Evolutionary conservation across 1,139 yeast genomes (phyloP).

Genomic region (Blastobotrys malaysiensis): DNA sequence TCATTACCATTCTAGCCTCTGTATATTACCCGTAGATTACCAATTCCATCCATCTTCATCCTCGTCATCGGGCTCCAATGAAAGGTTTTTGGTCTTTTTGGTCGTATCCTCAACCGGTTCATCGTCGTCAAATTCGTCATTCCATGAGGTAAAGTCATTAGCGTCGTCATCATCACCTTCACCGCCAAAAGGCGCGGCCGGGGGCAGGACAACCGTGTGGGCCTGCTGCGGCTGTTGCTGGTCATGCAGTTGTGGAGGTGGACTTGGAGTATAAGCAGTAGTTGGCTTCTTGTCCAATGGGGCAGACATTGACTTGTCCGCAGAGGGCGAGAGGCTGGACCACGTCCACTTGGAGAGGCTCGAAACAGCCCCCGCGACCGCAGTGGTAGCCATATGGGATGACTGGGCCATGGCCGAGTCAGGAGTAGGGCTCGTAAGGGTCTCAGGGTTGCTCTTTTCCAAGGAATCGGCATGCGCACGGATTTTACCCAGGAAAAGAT

Average conservation of each 20-base stretch:
- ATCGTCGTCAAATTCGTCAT: constrained; percentile 19
- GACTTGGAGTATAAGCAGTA: background rate
- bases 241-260: background rate
- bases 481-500: constrained; percentile 57
- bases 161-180: constrained; percentile 13
- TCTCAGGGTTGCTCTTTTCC: background rate
- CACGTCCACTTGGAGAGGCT: background rate
- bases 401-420: background rate
- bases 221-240: background rate
- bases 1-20: background rate
- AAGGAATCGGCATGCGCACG: constrained; percentile 55
- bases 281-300: background rate
- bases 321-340: background rate
- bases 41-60: constrained; percentile 25
- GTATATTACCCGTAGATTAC: background rate
- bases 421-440: background rate
- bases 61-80: constrained; percentile 23
- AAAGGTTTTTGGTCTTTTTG: constrained; percentile 11
- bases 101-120: constrained; percentile 4
- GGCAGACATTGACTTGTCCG: background rate
- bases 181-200: constrained; percentile 4
- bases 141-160: constrained; percentile 20
- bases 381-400: background rate
- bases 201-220: background rate
- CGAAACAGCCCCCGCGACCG: background rate